A percentile compares a stretch with the other conserved stretches of the same genome.
phyloP scores from a whole-genome alignment of 345 rosid genomes.

The Pugionium cornutum region DNA sequence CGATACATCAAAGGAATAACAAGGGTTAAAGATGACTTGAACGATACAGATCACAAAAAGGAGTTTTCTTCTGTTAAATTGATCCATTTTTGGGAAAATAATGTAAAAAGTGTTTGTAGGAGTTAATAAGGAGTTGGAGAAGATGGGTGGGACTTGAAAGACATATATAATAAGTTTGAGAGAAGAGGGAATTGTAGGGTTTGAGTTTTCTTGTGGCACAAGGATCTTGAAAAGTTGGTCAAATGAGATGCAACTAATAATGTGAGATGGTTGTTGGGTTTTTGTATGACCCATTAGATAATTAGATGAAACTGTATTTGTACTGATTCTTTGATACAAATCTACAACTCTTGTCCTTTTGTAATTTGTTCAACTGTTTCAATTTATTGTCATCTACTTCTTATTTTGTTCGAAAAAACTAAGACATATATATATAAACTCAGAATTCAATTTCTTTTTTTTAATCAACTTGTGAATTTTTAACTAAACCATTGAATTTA shows the following conservation, averaged over 20 bases:
- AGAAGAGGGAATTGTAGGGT: constrained; percentile 15
- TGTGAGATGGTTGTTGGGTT: constrained; percentile 43
- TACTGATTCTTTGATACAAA: neutral
- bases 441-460: no score
- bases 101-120: neutral
- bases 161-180: constrained; percentile 31
- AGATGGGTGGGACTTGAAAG: constrained; percentile 25
- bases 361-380: no score
- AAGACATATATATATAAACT: no score
- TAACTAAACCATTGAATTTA: no score
- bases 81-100: neutral
- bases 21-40: constrained; percentile 23
- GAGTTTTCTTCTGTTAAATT: constrained; percentile 24
- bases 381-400: no score
- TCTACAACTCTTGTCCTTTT: no score
- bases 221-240: constrained; percentile 36
- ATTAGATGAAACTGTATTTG: constrained; percentile 18
- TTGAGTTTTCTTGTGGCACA: constrained; percentile 38
- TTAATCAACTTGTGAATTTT: no score
- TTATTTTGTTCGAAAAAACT: no score
- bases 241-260: constrained; percentile 42
- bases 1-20: constrained; percentile 32
- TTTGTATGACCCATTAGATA: constrained; percentile 23
- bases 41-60: constrained; percentile 36
- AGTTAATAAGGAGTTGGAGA: no score